phyloP scores from a whole-genome alignment of 129 eudicot genomes.

The Centella asiatica region DNA sequence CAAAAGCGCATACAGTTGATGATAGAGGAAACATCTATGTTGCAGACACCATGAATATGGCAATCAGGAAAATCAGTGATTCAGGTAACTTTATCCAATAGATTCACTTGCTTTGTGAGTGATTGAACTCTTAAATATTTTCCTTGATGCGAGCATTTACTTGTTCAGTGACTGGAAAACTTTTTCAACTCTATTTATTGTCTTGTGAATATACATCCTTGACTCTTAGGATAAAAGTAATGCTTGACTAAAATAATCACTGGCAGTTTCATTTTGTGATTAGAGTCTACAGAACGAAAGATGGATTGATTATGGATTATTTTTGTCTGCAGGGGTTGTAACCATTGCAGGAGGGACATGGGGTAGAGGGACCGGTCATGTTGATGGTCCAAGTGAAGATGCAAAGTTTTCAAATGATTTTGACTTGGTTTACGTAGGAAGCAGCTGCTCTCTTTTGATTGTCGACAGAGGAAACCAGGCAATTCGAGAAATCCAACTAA shows the following conservation, averaged over 20 bases:
- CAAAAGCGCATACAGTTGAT: constrained; percentile 74
- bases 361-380: constrained; percentile 64
- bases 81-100: constrained; percentile 32
- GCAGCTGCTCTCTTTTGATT: constrained; percentile 81
- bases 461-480: constrained; percentile 93
- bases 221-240: background rate
- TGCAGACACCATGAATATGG: constrained; percentile 94
- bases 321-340: constrained; percentile 61
- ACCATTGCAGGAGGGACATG: constrained; percentile 89
- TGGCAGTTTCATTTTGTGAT: background rate
- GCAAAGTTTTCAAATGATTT: constrained; percentile 86
- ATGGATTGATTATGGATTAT: background rate
- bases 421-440: constrained; percentile 58
- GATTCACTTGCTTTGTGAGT: no score
- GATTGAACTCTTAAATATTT: no score
- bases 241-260: background rate
- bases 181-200: background rate
- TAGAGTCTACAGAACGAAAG: background rate
- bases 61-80: constrained; percentile 78
- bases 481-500: constrained; percentile 88
- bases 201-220: background rate
- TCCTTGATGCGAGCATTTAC: background rate
- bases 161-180: background rate
- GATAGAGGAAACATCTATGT: constrained; percentile 76
- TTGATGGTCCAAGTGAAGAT: constrained; percentile 89